Percentiles rank a stretch among this genome's conserved stretches.
Conservation (phyloP, 768 basidiomycete species). For the Phaeotremella skinneri region DNA sequence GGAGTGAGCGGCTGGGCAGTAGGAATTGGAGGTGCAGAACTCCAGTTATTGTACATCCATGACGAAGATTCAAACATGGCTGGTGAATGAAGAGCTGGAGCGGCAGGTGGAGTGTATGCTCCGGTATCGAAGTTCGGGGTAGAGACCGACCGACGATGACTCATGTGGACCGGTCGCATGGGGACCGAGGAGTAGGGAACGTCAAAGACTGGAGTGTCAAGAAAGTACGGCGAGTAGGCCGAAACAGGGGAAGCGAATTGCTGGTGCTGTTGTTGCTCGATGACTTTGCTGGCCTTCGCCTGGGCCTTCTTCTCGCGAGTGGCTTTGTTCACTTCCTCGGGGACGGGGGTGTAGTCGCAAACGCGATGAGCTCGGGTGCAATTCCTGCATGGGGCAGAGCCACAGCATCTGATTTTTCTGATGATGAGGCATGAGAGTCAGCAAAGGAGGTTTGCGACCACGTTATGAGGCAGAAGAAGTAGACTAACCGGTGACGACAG, state of each 20-base stretch:
- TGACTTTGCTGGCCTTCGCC: constrained; percentile 33
- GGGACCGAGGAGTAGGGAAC: constrained; percentile 22
- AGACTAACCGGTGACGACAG: constrained; percentile 44
- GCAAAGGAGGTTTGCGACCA: not conserved
- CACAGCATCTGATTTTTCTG: constrained; percentile 46
- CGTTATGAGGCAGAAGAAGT: not conserved
- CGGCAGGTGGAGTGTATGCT: constrained; percentile 32
- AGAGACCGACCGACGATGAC: constrained; percentile 35
- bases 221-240: constrained; percentile 30
- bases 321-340: constrained; percentile 47
- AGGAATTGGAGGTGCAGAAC: constrained; percentile 7
- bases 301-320: constrained; percentile 45
- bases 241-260: constrained; percentile 17
- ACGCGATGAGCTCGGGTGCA: constrained; percentile 38
- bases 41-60: constrained; percentile 42
- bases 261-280: not conserved
- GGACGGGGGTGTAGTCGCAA: constrained; percentile 46
- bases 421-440: constrained; percentile 3
- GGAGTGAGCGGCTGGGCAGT: constrained; percentile 10
- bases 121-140: constrained; percentile 25
- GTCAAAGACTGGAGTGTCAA: constrained; percentile 27
- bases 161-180: constrained; percentile 18
- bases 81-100: constrained; percentile 35
- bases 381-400: constrained; percentile 41
- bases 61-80: constrained; percentile 39